Evolutionary conservation across 768 basidiomycete genomes (phyloP).

Genomic region (Leccinum rimulosum): DNA sequence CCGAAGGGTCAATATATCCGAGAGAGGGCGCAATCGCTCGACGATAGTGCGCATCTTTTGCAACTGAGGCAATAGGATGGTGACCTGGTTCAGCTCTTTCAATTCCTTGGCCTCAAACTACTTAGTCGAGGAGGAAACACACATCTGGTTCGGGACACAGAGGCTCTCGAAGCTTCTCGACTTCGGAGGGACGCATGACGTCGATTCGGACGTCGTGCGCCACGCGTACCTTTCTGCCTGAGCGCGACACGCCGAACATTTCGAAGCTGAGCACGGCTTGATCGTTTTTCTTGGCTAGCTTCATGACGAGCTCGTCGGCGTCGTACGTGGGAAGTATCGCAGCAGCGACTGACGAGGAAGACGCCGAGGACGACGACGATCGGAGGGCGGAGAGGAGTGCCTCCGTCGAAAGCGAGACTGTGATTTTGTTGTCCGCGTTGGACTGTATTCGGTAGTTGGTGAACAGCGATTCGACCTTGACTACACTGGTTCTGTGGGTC

Average conservation of each 20-base stretch:
- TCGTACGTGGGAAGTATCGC: constrained; percentile 39
- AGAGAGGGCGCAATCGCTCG: constrained; percentile 69
- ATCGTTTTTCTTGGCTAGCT: constrained; percentile 83
- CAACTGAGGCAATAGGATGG: constrained; percentile 74
- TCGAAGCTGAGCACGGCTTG: constrained; percentile 77
- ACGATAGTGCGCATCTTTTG: constrained; percentile 75
- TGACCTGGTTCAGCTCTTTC: constrained; percentile 48
- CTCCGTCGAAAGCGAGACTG: constrained; percentile 68
- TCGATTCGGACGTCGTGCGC: constrained; percentile 82
- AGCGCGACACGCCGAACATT: constrained; percentile 61
- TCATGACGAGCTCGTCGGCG: constrained; percentile 70
- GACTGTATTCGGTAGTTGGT: constrained; percentile 82
- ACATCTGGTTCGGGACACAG: constrained; percentile 87
- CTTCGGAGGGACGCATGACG: constrained; percentile 72
- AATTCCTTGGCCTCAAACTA: background rate
- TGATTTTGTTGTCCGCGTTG: constrained; percentile 79
- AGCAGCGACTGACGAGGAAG: constrained; percentile 34
- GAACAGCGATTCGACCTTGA: constrained; percentile 69
- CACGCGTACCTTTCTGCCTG: constrained; percentile 62
- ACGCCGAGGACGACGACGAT: constrained; percentile 53
- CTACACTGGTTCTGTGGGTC: constrained; percentile 41
- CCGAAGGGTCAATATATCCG: constrained; percentile 63
- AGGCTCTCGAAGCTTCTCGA: constrained; percentile 72
- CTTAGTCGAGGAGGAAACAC: constrained; percentile 25
- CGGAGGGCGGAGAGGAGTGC: constrained; percentile 73